phyloP scores from a whole-genome alignment of 768 basidiomycete species.

The Daedaleopsis sinensis region DNA sequence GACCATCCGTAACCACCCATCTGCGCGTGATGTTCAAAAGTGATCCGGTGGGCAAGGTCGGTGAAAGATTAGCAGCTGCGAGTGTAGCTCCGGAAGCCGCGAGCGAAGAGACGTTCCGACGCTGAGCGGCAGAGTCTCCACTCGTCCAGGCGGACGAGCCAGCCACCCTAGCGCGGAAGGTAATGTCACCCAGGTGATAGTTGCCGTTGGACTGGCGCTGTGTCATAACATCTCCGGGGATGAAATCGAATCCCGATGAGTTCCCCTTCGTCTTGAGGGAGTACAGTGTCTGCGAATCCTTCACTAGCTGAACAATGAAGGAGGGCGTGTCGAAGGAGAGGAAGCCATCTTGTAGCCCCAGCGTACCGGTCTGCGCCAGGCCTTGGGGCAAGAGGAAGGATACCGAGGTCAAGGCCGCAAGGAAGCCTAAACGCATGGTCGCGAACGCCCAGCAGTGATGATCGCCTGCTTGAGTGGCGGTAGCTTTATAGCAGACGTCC shows the following conservation, averaged over 20 bases:
- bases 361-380: slow-evolving; percentile 29
- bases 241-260: slow-evolving; percentile 49
- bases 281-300: slow-evolving; percentile 59
- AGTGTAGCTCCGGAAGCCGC: slow-evolving; percentile 46
- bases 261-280: slow-evolving; percentile 44
- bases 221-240: slow-evolving; percentile 54
- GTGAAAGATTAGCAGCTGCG: slow-evolving; percentile 51
- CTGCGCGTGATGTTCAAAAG: slow-evolving; percentile 53
- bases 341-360: slow-evolving; percentile 52
- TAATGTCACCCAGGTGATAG: slow-evolving; percentile 60
- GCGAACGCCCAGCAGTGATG: background rate
- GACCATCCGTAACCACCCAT: slow-evolving; percentile 46
- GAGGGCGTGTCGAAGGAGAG: slow-evolving; percentile 46
- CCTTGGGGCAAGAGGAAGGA: background rate
- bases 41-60: slow-evolving; percentile 48
- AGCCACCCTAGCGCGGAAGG: slow-evolving; percentile 50
- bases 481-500: background rate
- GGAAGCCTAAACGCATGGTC: background rate
- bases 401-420: background rate
- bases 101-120: slow-evolving; percentile 42
- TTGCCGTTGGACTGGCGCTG: slow-evolving; percentile 48
- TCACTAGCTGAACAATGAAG: slow-evolving; percentile 51
- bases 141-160: slow-evolving; percentile 50
- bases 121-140: slow-evolving; percentile 47
- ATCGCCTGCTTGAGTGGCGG: background rate